Conservation (phyloP, 805 yeast species). For the Wickerhamomyces mucosus region DNA sequence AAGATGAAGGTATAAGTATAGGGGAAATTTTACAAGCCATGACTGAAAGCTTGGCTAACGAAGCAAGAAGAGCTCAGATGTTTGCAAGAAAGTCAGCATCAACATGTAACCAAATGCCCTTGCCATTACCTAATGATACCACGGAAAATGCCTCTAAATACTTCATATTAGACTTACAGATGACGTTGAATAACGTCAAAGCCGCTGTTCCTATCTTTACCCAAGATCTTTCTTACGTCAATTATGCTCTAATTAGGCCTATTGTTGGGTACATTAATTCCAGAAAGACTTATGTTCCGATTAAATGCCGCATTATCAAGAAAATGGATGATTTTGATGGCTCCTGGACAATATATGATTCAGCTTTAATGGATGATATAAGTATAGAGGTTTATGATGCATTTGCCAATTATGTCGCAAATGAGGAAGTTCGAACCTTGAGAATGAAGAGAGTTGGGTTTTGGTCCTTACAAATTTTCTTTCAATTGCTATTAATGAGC, state of each 20-base stretch:
- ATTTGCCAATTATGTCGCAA: constrained; percentile 79
- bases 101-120: constrained; percentile 13
- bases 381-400: constrained; percentile 86
- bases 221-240: constrained; percentile 81
- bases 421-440: constrained; percentile 66
- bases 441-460: constrained; percentile 80
- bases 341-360: constrained; percentile 92
- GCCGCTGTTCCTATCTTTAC: constrained; percentile 86
- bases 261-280: constrained; percentile 94
- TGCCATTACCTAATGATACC: constrained; percentile 14
- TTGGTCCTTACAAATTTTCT: constrained; percentile 81
- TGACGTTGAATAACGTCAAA: constrained; percentile 74
- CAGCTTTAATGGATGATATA: constrained; percentile 82
- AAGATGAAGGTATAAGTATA: constrained; percentile 40
- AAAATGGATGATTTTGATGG: constrained; percentile 82
- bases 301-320: constrained; percentile 74
- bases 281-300: constrained; percentile 80
- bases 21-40: constrained; percentile 41
- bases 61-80: constrained; percentile 31
- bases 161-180: constrained; percentile 70
- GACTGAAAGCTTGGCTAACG: constrained; percentile 37
- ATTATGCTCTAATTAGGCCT: constrained; percentile 86
- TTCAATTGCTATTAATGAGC: constrained; percentile 77
- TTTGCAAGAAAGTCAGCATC: background rate
- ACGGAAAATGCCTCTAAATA: constrained; percentile 42